Conservation (phyloP, 1,284 basidiomycete species). For the Fomitopsis pinicola region DNA sequence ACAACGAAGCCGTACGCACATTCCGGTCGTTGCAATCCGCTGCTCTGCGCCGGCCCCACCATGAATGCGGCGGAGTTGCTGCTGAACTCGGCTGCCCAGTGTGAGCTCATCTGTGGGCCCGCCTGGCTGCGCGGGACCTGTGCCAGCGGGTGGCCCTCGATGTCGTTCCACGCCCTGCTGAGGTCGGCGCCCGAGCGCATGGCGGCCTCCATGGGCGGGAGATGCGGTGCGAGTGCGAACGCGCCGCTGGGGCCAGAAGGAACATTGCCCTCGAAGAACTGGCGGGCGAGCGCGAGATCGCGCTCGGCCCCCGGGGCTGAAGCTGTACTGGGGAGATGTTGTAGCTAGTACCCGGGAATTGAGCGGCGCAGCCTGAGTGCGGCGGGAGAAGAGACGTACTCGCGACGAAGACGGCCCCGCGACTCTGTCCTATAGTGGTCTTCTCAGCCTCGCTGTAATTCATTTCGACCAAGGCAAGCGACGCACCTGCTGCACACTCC, state of each 20-base stretch:
- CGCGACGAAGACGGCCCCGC: constrained; percentile 68
- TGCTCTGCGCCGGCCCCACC: constrained; percentile 10
- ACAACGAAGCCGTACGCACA: constrained; percentile 14
- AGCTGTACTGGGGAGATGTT: constrained; percentile 61
- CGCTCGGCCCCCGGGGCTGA: constrained; percentile 47
- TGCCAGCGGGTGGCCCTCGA: constrained; percentile 22
- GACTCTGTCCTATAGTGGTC: constrained; percentile 57
- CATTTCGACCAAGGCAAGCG: not conserved
- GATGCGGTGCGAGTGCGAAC: constrained; percentile 27
- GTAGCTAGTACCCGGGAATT: constrained; percentile 43
- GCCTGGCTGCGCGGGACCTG: constrained; percentile 10
- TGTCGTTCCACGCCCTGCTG: constrained; percentile 51
- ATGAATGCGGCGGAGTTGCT: constrained; percentile 9
- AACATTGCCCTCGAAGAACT: constrained; percentile 62
- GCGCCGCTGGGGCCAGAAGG: constrained; percentile 24
- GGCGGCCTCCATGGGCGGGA: constrained; percentile 30
- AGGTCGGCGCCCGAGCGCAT: constrained; percentile 29
- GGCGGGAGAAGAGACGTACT: constrained; percentile 34
- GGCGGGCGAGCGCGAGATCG: constrained; percentile 70
- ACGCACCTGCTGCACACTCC: constrained; percentile 78
- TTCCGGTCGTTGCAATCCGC: constrained; percentile 14
- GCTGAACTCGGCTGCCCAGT: constrained; percentile 31
- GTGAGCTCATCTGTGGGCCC: constrained; percentile 7
- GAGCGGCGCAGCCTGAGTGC: not conserved
- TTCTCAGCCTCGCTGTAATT: not conserved